Evolutionary conservation across 768 basidiomycete species (phyloP), one percentile per base, ranked within the genome.

Genomic region (Panellus pusillus): DNA sequence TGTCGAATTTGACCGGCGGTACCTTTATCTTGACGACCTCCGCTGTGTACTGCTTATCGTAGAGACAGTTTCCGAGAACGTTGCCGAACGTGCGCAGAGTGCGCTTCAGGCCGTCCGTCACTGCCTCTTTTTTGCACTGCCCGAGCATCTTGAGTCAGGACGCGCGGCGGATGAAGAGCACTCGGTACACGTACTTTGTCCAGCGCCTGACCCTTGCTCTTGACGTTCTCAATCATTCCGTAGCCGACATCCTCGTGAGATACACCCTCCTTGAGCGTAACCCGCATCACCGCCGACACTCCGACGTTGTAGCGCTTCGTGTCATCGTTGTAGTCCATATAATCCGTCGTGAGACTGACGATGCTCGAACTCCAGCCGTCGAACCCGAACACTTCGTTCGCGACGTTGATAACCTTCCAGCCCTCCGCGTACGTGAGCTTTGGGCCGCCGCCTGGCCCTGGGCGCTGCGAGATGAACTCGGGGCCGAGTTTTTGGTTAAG

Each of bases 371-470:
- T 90, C 95, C 93, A 95, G 20, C 95, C 97, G 58, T 98, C 93
- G 76, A 93, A 98, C 1, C 96, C 96, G 71, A 99, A 98, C 39
- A 98, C 90, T 60, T 99, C 96, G 67, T 99, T 99, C 2, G 96
- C 97, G 19, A 99, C 79, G 65, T 95, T 96, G 70, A 99, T 97
- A 35, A 94, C 87, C 72, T 93, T 95, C 96, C 96, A 98, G 0
- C 96, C 97, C 67, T 98, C 96, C 1, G 89, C 88, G 65, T 99
- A 98, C 14, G 89, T 94, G 42, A 99, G 74, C 68, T 95, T 97
- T 14, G 82, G 80, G 4, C 90, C 91, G 38, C 88, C 89, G 15
- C 87, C 89, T 2, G 91, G 93, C 4, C 96, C 95, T 7, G 91
- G 87, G 14, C 97, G 79, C 59, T 88, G 86, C 2, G 91, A 93